Evolutionary conservation across 306 rosid genomes (phyloP), one percentile per base, ranked within the genome.

Genomic region (Quercus dentata): DNA sequence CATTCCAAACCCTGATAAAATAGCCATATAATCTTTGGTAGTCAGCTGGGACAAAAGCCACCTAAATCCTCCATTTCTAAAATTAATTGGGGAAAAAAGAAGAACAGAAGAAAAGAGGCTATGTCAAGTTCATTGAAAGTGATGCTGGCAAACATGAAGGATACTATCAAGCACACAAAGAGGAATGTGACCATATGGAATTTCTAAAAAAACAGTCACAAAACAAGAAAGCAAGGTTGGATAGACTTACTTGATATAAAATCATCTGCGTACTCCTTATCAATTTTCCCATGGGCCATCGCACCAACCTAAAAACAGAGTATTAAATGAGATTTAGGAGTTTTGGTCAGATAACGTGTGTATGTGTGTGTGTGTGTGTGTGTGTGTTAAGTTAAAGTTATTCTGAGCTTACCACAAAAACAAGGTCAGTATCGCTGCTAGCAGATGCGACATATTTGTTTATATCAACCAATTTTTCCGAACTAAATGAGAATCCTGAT

Each of bases 221-320:
- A 76, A 17, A 46, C 41, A 64, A 67, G 31, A 56, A 58, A 23
- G 38, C 4, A 4, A 20, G 49, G 19, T 54, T 18, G 51, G 69
- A 69, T 17, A 67, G 19, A 77, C 92, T 10, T 84, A 94, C 98
- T 81, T 80, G 97, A 88, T 82, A 94, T 54, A 64, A 80, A 88
- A 79, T 94, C 98, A 0, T 94, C 94, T 13, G 86, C 87, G 57
- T 88, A 92, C 78, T 89, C 94, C 1, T 87, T 74, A 84, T 91
- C 94, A 82, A 94, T 74, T 89, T 89, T 91, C 69, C 97, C 97
- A 76, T 89, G 94, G 83, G 97, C 90, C 94, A 91, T 89, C 33
- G 97, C 97, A 76, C 97, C 97, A 23, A 91, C 87, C 98, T 94
- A 84, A 81, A 59, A 82, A 78, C 30, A 57, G 75, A 67, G 63